Conservation (phyloP, 2,329 filamentous ascomycete genomes). For the Elsinoe fawcettii region DNA sequence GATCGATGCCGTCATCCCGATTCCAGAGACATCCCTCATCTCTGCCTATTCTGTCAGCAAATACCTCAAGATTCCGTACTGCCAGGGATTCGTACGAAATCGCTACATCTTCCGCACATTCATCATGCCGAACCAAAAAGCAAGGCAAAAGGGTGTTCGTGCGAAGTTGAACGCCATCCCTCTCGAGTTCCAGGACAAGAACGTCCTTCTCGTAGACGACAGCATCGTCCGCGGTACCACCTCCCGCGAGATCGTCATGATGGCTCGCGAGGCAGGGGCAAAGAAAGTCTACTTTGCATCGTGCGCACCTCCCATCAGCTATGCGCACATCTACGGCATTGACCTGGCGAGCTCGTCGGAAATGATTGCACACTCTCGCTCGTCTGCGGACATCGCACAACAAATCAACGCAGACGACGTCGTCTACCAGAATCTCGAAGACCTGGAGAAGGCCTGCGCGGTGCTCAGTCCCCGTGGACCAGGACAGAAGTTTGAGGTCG, state of each 20-base stretch:
- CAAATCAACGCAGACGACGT: slow-evolving; percentile 69
- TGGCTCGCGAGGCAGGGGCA: slow-evolving; percentile 79
- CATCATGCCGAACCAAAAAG: slow-evolving; percentile 75
- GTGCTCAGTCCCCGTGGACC: slow-evolving; percentile 56
- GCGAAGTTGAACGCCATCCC: slow-evolving; percentile 84
- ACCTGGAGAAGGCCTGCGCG: slow-evolving; percentile 71
- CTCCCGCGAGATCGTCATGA: slow-evolving; percentile 67
- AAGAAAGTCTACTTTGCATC: slow-evolving; percentile 75
- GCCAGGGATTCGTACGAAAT: slow-evolving; percentile 81
- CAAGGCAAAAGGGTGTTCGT: slow-evolving; percentile 76
- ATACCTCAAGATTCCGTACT: slow-evolving; percentile 66
- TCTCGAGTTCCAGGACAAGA: slow-evolving; percentile 72
- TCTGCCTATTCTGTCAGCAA: slow-evolving; percentile 71
- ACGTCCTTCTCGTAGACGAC: slow-evolving; percentile 80
- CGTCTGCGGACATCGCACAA: slow-evolving; percentile 52
- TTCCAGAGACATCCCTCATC: slow-evolving; percentile 76
- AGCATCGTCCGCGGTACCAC: slow-evolving; percentile 84
- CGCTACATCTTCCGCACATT: slow-evolving; percentile 83
- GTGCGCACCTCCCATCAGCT: slow-evolving; percentile 71
- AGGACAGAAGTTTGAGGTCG: slow-evolving; percentile 69
- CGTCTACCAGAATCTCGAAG: slow-evolving; percentile 67
- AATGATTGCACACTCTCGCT: slow-evolving; percentile 62
- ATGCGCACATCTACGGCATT: slow-evolving; percentile 82
- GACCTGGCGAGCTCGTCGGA: slow-evolving; percentile 65
- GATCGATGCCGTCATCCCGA: slow-evolving; percentile 78